Evolutionary conservation across 2,329 filamentous ascomycete species (phyloP).

Genomic region (Hyphodiscus sp.): DNA sequence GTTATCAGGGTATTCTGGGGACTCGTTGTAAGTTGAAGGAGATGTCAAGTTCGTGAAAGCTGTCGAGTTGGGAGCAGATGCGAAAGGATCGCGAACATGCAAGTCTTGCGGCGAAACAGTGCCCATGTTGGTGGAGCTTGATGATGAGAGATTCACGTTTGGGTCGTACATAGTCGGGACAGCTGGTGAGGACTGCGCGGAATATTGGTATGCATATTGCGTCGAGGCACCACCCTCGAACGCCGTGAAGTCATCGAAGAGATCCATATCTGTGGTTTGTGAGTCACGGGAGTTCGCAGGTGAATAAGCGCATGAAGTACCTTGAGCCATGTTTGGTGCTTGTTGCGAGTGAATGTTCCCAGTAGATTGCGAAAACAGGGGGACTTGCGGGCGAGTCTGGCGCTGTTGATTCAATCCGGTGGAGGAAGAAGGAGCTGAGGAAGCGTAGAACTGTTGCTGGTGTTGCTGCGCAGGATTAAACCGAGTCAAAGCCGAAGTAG

Average conservation of each 20-base stretch:
- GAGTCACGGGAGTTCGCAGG: slow-evolving; percentile 24
- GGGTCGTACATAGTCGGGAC: slow-evolving; percentile 45
- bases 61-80: slow-evolving; percentile 74
- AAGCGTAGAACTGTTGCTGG: slow-evolving; percentile 59
- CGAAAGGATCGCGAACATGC: slow-evolving; percentile 59
- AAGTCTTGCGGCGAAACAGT: slow-evolving; percentile 85
- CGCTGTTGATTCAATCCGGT: slow-evolving; percentile 48
- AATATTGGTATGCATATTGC: slow-evolving; percentile 19
- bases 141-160: slow-evolving; percentile 30
- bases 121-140: slow-evolving; percentile 48
- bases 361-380: slow-evolving; percentile 59
- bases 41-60: slow-evolving; percentile 81
- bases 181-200: slow-evolving; percentile 28
- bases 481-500: slow-evolving; percentile 50
- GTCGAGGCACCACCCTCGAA: slow-evolving; percentile 38
- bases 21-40: slow-evolving; percentile 71
- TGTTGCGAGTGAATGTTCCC: slow-evolving; percentile 38
- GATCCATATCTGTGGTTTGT: slow-evolving; percentile 44
- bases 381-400: slow-evolving; percentile 60
- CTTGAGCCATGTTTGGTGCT: slow-evolving; percentile 48
- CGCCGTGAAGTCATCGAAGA: slow-evolving; percentile 50
- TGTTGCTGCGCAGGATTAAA: slow-evolving; percentile 49
- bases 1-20: slow-evolving; percentile 63
- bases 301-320: slow-evolving; percentile 32
- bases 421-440: slow-evolving; percentile 56